Evolutionary conservation across 2,329 filamentous ascomycete species (phyloP).

Genomic region (Epichloe baconii): DNA sequence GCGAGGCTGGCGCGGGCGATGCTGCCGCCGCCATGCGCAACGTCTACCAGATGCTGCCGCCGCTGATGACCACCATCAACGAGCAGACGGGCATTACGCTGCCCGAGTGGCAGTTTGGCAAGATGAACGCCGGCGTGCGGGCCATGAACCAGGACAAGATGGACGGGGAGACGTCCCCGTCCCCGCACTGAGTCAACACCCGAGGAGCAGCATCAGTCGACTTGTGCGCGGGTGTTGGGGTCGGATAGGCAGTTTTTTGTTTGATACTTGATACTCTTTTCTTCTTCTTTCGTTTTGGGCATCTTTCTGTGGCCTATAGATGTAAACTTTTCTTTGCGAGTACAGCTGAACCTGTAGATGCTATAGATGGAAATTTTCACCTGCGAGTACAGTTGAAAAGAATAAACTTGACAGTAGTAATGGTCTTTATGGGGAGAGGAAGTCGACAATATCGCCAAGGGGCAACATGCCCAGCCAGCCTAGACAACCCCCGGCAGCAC

Average conservation of each 20-base stretch:
- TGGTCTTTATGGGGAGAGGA: too few species aligned
- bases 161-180: too few species aligned
- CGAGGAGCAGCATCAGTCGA: too few species aligned
- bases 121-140: conserved; percentile 22
- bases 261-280: neutral
- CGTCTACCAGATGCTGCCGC: conserved; percentile 73
- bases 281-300: neutral
- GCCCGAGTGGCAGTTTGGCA: conserved; percentile 61
- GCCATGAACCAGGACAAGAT: conserved; percentile 13
- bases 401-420: neutral
- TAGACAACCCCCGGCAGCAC: conserved; percentile 42
- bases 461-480: neutral
- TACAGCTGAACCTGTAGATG: neutral
- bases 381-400: neutral
- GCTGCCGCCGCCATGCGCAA: conserved; percentile 56
- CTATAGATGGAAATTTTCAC: too few species aligned
- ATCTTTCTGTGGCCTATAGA: too few species aligned
- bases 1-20: conserved; percentile 38
- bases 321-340: neutral
- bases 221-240: too few species aligned
- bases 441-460: too few species aligned
- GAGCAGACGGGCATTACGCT: conserved; percentile 77
- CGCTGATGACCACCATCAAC: conserved; percentile 72
- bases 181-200: too few species aligned
- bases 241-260: neutral